Percentiles rank a stretch among this genome's conserved stretches.
Conservation (phyloP, 139 green algal species). For the Nannochloris sp. region DNA sequence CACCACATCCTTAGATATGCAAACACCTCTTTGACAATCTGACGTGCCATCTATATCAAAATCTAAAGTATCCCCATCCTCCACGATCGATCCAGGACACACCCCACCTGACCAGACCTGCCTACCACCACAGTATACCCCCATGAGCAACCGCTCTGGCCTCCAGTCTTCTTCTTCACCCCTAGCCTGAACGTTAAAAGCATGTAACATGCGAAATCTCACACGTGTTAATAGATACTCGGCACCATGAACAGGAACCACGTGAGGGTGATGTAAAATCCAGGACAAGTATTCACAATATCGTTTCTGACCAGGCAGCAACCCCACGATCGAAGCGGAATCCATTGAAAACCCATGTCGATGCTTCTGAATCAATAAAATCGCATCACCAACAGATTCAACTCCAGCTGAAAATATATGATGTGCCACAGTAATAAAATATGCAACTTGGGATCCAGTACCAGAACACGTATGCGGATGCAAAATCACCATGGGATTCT, state of each 20-base stretch:
- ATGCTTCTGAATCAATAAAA: constrained; percentile 15
- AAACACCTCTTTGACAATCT: constrained; percentile 1
- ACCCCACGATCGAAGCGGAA: neutral
- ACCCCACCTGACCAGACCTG: constrained; percentile 21
- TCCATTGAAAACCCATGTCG: neutral
- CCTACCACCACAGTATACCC: constrained; percentile 23
- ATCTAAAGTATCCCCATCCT: constrained; percentile 3
- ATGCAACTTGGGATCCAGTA: constrained; percentile 14
- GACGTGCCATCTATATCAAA: constrained; percentile 7
- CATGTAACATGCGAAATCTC: constrained; percentile 9
- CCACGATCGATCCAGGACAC: neutral
- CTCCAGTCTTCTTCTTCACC: neutral
- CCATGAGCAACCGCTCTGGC: constrained; percentile 13
- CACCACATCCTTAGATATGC: constrained; percentile 24
- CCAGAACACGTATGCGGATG: constrained; percentile 22
- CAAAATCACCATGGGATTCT: constrained; percentile 23
- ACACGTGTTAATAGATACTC: constrained; percentile 3
- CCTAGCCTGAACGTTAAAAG: constrained; percentile 4
- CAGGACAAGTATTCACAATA: constrained; percentile 23
- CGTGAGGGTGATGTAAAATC: constrained; percentile 17
- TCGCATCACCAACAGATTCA: constrained; percentile 16
- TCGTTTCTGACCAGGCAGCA: constrained; percentile 19
- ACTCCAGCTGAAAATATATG: constrained; percentile 20
- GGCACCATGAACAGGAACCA: constrained; percentile 10
- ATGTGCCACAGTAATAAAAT: constrained; percentile 29